A percentile compares a stretch with the other conserved stretches of the same genome.
Conservation (phyloP, 2,329 filamentous ascomycete genomes). For the Trichoderma simmonsii region DNA sequence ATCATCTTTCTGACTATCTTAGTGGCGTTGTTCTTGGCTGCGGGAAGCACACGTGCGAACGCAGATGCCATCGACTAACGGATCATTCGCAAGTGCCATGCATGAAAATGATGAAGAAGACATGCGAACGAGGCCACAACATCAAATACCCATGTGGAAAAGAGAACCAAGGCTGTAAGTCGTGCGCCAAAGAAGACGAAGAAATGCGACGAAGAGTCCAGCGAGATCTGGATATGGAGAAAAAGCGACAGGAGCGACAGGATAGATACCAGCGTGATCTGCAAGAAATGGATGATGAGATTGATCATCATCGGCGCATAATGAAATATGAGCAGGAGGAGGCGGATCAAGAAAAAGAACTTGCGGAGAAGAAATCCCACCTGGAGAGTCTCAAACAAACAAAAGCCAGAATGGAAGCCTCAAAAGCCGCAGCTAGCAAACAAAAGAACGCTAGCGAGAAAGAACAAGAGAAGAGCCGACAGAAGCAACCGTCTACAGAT, state of each 20-base stretch:
- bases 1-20: conserved; percentile 16
- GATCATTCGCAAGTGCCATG: conserved; percentile 54
- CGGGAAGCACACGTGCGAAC: conserved; percentile 55
- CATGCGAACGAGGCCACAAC: conserved; percentile 53
- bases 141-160: conserved; percentile 45
- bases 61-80: conserved; percentile 58
- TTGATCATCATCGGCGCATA: conserved; percentile 44
- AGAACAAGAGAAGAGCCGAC: background rate
- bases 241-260: conserved; percentile 43
- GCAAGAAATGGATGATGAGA: conserved; percentile 51
- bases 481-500: background rate
- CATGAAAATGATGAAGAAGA: conserved; percentile 35
- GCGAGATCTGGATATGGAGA: conserved; percentile 51
- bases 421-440: conserved; percentile 19
- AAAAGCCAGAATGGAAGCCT: conserved; percentile 21
- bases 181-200: conserved; percentile 51
- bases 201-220: conserved; percentile 41
- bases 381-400: conserved; percentile 41
- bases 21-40: conserved; percentile 54
- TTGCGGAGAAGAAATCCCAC: conserved; percentile 47
- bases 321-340: conserved; percentile 44
- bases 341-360: conserved; percentile 39
- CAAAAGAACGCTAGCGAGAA: background rate
- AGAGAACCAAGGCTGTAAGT: conserved; percentile 40
- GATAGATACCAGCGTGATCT: conserved; percentile 44